Evolutionary conservation across 495 filamentous ascomycete species (phyloP), one percentile per base, ranked within the genome.

Genomic region (Pyronema omphalodes): DNA sequence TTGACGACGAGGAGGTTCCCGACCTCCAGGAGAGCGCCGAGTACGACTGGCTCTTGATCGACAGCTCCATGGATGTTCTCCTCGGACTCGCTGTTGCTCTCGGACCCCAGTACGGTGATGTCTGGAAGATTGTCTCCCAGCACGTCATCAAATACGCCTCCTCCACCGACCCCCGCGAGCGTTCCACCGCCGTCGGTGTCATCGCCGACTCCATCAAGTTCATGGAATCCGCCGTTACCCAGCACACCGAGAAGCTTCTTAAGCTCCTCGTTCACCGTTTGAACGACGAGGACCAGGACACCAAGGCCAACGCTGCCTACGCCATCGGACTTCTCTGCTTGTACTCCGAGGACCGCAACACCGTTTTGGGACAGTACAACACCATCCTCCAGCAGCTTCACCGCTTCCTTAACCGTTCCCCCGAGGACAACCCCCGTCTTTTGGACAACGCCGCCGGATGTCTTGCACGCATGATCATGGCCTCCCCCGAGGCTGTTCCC

Each of bases 381-480:
- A 75, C 77, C 44, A 89, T 98, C 61, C 74, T 94, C 43, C 66
- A 68, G 53, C 87, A 87, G 61, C 74, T 98, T 1, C 91, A 95
- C 72, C 80, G 84, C 2, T 75, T 94, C 55, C 74, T 96, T 1
- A 75, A 83, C 55, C 35, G 48, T 37, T 33, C 11, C 15, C 7
- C 18, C 29, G 79, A 76, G 60, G 68, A 80, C 56, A 79, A 82
- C 48, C 83, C 85, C 19, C 77, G 88, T 36, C 75, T 88, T 44
- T 78, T 87, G 60, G 93, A 96, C 70, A 98, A 98, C 62, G 84
- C 93, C 36, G 87, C 87, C 5, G 91, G 91, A 37, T 96, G 93
- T 67, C 73, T 96, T 29, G 79, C 76, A 63, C 83, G 91, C 57
- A 88, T 98, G 84, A 93, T 95, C 66, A 75, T 84, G 64, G 79